These are phyloP conservation scores for Amanita pseudoporphyria DNA, from an alignment of 768 basidiomycete genomes.

Conservation along the genomic window DNA sequence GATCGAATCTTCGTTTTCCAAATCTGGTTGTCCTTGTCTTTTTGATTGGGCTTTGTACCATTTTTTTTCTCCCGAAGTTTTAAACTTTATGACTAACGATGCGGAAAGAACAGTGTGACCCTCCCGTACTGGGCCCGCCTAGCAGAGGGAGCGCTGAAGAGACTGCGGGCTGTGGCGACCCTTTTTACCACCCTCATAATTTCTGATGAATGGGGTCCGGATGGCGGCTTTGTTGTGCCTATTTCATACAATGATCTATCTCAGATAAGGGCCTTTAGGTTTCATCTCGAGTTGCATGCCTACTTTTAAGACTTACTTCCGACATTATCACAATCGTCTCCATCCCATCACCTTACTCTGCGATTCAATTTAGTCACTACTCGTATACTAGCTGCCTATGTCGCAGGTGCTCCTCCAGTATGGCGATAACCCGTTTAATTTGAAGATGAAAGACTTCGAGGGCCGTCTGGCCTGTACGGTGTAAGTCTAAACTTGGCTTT, in stretches of 20 bases:
- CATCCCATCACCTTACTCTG: constrained; percentile 14
- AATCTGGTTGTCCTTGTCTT: not conserved
- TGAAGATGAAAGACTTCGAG: constrained; percentile 55
- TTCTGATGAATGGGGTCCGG: not conserved
- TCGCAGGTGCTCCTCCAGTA: constrained; percentile 47
- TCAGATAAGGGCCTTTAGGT: not conserved
- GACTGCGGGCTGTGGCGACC: not conserved
- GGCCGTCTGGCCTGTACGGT: constrained; percentile 57
- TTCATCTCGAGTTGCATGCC: not conserved
- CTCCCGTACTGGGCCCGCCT: too few relatives aligned
- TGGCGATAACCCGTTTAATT: constrained; percentile 52
- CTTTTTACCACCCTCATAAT: not conserved
- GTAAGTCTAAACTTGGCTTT: constrained; percentile 31
- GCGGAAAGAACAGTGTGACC: too few relatives aligned
- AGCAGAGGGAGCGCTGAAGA: not conserved
- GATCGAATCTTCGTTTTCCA: constrained; percentile 6
- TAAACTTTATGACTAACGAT: too few relatives aligned
- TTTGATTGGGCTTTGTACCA: not conserved
- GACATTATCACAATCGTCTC: not conserved
- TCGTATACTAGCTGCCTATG: constrained; percentile 9
- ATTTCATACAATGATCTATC: not conserved
- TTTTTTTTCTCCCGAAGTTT: too few relatives aligned
- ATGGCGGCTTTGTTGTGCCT: not conserved
- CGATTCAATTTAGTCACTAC: too few relatives aligned
- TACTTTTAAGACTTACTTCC: not conserved